Evolutionary conservation across 2,329 filamentous ascomycete species (phyloP).

Genomic region (Rachicladosporium sp.): DNA sequence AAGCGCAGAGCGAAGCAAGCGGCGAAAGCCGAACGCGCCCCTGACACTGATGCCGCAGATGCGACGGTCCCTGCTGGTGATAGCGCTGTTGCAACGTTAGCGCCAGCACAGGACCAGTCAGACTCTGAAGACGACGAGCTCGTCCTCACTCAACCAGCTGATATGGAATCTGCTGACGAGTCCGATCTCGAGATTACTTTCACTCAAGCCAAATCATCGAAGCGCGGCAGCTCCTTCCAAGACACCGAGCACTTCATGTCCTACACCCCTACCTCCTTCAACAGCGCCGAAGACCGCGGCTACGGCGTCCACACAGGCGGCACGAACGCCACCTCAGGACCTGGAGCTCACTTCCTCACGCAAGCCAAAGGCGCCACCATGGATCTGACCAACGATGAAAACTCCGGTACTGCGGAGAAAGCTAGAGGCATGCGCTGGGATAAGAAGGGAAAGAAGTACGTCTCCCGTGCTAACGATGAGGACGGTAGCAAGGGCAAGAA

Average conservation of each 20-base stretch:
- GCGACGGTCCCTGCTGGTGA: constrained; percentile 18
- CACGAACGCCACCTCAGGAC: constrained; percentile 36
- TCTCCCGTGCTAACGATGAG: constrained; percentile 80
- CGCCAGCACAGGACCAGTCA: constrained; percentile 31
- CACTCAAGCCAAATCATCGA: constrained; percentile 22
- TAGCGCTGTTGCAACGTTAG: constrained; percentile 24
- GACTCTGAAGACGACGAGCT: constrained; percentile 26
- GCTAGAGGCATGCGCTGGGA: constrained; percentile 77
- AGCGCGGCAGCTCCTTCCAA: constrained; percentile 46
- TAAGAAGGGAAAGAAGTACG: constrained; percentile 92
- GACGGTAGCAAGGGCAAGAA: constrained; percentile 66
- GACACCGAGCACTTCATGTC: constrained; percentile 93
- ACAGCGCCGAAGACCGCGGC: constrained; percentile 75
- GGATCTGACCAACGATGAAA: constrained; percentile 86
- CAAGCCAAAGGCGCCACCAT: constrained; percentile 80
- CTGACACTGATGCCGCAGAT: constrained; percentile 9
- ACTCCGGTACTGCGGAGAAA: constrained; percentile 62
- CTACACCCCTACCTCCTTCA: constrained; percentile 71
- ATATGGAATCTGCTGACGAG: constrained; percentile 36
- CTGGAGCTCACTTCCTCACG: constrained; percentile 64
- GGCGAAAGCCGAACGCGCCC: constrained; percentile 33
- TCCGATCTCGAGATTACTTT: constrained; percentile 43
- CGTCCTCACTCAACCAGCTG: constrained; percentile 19
- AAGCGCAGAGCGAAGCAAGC: constrained; percentile 58
- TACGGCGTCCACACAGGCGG: constrained; percentile 80